Evolutionary conservation across 768 basidiomycete species (phyloP).

Genomic region (Lyophyllum semitale): DNA sequence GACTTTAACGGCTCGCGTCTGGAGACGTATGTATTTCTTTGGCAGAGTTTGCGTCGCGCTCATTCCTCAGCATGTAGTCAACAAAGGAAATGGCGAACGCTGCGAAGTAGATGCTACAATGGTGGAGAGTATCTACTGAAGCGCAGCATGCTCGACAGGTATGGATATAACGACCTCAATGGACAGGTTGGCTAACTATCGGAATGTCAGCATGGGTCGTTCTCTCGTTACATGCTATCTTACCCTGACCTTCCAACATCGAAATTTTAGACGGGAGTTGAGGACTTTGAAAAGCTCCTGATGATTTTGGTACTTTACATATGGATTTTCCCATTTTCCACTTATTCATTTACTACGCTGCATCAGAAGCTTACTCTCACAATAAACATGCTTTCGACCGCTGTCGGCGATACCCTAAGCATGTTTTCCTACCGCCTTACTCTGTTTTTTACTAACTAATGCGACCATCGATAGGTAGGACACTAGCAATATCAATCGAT

Average conservation of each 20-base stretch:
- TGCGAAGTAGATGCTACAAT: not conserved
- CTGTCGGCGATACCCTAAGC: slow-evolving; percentile 49
- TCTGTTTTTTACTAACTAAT: not conserved
- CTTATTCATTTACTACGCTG: not conserved
- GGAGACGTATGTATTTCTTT: slow-evolving; percentile 4
- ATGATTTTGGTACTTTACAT: slow-evolving; percentile 32
- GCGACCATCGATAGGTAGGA: slow-evolving; percentile 18
- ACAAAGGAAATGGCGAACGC: slow-evolving; percentile 8
- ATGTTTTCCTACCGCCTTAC: not conserved
- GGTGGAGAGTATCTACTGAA: not conserved
- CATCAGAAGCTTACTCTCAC: slow-evolving; percentile 44
- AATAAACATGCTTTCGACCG: slow-evolving; percentile 50
- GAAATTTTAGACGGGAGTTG: slow-evolving; percentile 29
- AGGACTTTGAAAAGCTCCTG: slow-evolving; percentile 36
- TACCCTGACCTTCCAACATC: not conserved
- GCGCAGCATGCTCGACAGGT: slow-evolving; percentile 3
- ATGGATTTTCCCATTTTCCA: slow-evolving; percentile 2
- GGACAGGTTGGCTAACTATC: not conserved
- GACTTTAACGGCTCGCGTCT: slow-evolving; percentile 7
- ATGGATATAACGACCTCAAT: not conserved
- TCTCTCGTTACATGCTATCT: slow-evolving; percentile 31
- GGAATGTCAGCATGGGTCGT: slow-evolving; percentile 38
- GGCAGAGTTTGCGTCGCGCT: not conserved
- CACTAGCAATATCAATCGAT: slow-evolving; percentile 20
- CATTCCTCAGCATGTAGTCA: not conserved